phyloP scores from a whole-genome alignment of 208 protist genomes.

The Strigomonas culicis region DNA sequence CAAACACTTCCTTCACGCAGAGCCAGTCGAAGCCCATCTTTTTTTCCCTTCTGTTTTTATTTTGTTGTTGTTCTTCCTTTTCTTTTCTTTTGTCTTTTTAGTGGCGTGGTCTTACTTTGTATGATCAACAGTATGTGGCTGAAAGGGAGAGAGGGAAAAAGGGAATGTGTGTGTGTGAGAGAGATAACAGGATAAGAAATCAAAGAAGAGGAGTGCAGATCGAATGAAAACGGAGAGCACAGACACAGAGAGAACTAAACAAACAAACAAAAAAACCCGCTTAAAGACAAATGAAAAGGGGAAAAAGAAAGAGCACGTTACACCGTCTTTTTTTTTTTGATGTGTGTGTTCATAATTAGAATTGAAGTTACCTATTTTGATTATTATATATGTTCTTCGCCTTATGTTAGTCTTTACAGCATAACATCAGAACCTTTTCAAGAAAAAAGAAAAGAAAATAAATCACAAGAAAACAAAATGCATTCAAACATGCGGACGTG shows the following conservation, averaged over 20 bases:
- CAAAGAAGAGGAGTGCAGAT: not conserved
- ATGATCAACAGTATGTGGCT: not conserved
- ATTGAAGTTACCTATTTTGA: too few relatives aligned
- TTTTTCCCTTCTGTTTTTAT: not conserved
- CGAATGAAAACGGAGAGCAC: not conserved
- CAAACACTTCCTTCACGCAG: constrained; percentile 31
- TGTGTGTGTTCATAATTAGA: not conserved
- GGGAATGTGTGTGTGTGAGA: not conserved
- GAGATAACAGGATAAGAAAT: not conserved
- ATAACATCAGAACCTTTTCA: not conserved
- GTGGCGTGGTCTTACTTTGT: not conserved
- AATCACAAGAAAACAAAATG: constrained; percentile 6
- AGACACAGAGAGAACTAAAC: not conserved
- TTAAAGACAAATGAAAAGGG: not conserved
- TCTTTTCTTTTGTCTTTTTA: not conserved
- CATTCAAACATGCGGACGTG: not conserved
- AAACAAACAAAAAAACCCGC: not conserved
- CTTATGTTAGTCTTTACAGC: not conserved
- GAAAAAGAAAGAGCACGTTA: not conserved
- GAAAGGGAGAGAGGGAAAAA: not conserved
- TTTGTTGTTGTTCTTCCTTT: constrained; percentile 10
- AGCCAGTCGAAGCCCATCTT: constrained; percentile 36
- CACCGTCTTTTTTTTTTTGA: constrained; percentile 7
- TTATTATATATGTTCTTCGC: too few relatives aligned
- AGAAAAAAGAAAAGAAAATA: not conserved